These are phyloP conservation scores for Pseudogymnoascus sp. DNA, from an alignment of 2,329 filamentous ascomycete species.

Conservation along the genomic window DNA sequence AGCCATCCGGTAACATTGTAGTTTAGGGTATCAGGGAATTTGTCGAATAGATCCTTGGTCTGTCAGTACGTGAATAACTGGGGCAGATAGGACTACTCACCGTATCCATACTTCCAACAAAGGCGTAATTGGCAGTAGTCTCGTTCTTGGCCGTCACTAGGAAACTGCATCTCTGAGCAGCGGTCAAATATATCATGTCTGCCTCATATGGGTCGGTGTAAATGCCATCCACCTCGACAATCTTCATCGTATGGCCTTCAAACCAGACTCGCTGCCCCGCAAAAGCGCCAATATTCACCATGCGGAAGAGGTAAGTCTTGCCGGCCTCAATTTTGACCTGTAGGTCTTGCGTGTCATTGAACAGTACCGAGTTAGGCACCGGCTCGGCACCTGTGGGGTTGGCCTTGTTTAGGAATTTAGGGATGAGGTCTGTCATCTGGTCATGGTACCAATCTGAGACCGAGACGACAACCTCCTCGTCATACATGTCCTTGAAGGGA, in stretches of 20 bases:
- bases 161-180: conserved; percentile 59
- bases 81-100: conserved; percentile 14
- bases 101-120: conserved; percentile 61
- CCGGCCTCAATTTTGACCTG: conserved; percentile 52
- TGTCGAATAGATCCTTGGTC: conserved; percentile 51
- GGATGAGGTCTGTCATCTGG: conserved; percentile 40
- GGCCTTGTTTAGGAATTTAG: conserved; percentile 37
- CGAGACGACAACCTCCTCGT: conserved; percentile 47
- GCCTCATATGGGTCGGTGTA: conserved; percentile 54
- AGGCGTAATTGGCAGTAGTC: conserved; percentile 54
- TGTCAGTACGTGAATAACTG: conserved; percentile 16
- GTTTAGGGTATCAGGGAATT: conserved; percentile 57
- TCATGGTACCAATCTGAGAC: conserved; percentile 54
- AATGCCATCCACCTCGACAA: conserved; percentile 66
- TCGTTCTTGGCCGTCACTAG: conserved; percentile 55
- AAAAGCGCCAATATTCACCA: conserved; percentile 68
- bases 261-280: conserved; percentile 58
- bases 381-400: conserved; percentile 47
- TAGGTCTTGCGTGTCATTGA: conserved; percentile 57
- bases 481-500: conserved; percentile 39
- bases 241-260: conserved; percentile 56
- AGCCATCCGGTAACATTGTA: conserved; percentile 60
- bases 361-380: conserved; percentile 39
- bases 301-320: conserved; percentile 63
- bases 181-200: conserved; percentile 55